These are phyloP conservation scores for Umbelopsis isabellina DNA, from an alignment of 192 early-diverging fungal genomes.

Conservation along the genomic window DNA sequence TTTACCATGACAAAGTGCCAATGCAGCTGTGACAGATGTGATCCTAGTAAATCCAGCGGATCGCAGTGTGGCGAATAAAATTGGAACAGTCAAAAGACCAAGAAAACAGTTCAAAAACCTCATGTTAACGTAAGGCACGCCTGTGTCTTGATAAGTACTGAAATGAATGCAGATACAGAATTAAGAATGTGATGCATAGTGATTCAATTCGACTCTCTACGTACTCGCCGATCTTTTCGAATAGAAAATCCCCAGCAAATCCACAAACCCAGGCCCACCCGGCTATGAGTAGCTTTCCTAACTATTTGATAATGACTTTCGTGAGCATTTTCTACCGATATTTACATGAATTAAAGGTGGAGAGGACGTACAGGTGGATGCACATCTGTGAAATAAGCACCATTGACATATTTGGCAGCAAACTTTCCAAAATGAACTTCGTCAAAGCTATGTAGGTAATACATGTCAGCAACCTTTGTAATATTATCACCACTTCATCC, in stretches of 20 bases:
- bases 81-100: conserved; percentile 75
- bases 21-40: conserved; percentile 10
- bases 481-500: too few relatives aligned
- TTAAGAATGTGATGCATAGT: conserved; percentile 8
- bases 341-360: not conserved
- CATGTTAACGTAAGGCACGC: conserved; percentile 86
- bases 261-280: conserved; percentile 81
- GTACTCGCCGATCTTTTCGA: conserved; percentile 88
- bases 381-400: conserved; percentile 88
- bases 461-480: not conserved
- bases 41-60: conserved; percentile 71
- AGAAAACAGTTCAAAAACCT: conserved; percentile 75
- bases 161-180: conserved; percentile 28
- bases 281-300: conserved; percentile 91
- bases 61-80: conserved; percentile 78
- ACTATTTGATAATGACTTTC: conserved; percentile 14
- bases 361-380: conserved; percentile 78
- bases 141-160: conserved; percentile 79
- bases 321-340: too few relatives aligned
- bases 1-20: conserved; percentile 9
- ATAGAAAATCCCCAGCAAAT: conserved; percentile 92
- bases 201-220: conserved; percentile 19
- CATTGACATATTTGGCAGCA: conserved; percentile 76
- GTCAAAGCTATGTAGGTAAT: conserved; percentile 64
- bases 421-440: conserved; percentile 95